Conservation (phyloP, 305 asterid genomes). For the Fraxinus baroniana region DNA sequence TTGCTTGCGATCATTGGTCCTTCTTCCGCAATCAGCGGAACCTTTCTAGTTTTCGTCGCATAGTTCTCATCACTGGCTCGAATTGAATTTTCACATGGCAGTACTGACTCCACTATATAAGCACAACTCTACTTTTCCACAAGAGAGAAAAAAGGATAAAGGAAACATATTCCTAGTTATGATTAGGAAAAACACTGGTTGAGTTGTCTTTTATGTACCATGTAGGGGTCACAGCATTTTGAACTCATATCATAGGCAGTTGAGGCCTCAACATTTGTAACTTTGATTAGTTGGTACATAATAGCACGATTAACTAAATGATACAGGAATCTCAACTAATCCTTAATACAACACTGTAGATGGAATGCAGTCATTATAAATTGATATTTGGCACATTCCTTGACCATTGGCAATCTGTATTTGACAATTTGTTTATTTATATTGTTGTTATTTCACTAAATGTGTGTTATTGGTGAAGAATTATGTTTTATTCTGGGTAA, state of each 20-base stretch:
- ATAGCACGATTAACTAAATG: too few species aligned
- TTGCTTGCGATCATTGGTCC: too few species aligned
- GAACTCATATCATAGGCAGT: neutral
- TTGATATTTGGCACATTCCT: neutral
- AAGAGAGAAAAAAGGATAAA: neutral
- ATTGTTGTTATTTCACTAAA: neutral
- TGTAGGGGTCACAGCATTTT: neutral
- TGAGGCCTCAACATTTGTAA: neutral
- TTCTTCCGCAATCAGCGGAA: too few species aligned
- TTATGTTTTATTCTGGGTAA: neutral
- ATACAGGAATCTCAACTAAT: neutral
- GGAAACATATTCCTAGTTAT: neutral
- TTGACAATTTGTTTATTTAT: neutral
- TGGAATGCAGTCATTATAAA: neutral
- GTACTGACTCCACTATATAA: too few species aligned
- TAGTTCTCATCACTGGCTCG: neutral
- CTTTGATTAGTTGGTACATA: neutral
- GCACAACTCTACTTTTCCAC: neutral
- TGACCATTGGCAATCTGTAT: neutral
- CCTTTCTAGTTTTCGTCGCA: too few species aligned
- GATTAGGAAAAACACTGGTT: neutral
- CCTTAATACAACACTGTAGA: neutral
- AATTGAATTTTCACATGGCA: neutral
- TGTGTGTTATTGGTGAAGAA: too few species aligned
- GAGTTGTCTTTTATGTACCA: neutral